Evolutionary conservation across 768 basidiomycete species (phyloP).

Genomic region (Phylloporus sp.): DNA sequence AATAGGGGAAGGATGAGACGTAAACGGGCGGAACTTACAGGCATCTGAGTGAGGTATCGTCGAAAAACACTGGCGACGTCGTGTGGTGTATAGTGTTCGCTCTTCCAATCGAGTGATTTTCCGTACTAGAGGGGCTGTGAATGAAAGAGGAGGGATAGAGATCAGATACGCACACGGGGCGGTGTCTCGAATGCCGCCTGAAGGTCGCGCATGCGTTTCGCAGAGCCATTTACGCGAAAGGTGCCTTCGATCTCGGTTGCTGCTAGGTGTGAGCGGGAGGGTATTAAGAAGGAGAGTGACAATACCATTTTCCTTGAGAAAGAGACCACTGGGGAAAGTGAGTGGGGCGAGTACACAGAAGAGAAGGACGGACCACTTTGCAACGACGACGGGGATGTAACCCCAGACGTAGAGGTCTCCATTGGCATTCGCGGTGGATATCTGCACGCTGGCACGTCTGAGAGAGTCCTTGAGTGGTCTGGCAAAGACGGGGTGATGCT

Average conservation of each 20-base stretch:
- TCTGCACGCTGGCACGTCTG: constrained; percentile 86
- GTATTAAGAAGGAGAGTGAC: background rate
- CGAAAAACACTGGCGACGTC: constrained; percentile 97
- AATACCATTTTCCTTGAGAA: constrained; percentile 90
- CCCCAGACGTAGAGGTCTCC: constrained; percentile 91
- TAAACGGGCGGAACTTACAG: constrained; percentile 52
- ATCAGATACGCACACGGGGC: constrained; percentile 58
- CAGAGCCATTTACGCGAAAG: constrained; percentile 95
- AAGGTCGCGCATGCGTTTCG: constrained; percentile 92
- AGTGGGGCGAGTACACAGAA: background rate
- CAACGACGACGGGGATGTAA: constrained; percentile 94
- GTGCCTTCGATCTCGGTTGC: constrained; percentile 92
- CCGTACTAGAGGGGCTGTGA: constrained; percentile 62
- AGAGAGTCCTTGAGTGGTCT: constrained; percentile 81
- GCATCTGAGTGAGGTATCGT: constrained; percentile 94
- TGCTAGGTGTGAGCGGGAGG: constrained; percentile 15
- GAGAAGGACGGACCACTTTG: constrained; percentile 75
- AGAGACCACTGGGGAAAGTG: constrained; percentile 60
- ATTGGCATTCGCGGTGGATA: constrained; percentile 80
- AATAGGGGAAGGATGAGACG: constrained; percentile 1
- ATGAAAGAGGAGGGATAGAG: background rate
- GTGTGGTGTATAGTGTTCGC: constrained; percentile 84
- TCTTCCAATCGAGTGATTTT: constrained; percentile 88
- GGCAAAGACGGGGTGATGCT: constrained; percentile 68
- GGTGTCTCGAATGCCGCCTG: constrained; percentile 88